Evolutionary conservation across 2,329 filamentous ascomycete species (phyloP), one percentile per base, ranked within the genome.

Genomic region (Ophiostoma australiae): DNA sequence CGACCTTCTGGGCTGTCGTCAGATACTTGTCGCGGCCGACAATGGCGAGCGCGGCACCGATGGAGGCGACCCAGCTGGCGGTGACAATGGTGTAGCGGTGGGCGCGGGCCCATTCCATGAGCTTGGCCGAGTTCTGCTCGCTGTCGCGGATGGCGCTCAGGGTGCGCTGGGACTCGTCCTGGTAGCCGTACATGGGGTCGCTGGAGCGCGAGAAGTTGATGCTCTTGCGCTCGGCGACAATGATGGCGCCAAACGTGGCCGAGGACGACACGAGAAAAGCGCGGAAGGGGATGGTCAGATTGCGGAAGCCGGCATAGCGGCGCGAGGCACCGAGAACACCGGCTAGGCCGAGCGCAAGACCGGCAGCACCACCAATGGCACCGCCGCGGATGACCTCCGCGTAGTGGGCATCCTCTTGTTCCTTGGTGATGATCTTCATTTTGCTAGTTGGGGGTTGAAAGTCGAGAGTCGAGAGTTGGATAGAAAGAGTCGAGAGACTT

Each of bases 371-470:
- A 75, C 94, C 95, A 74, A 91, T 80, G 74, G 88, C 78, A 76
- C 95, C 94, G 75, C 93, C 94, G 79, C 88, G 90, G 75, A 98
- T 78, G 73, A 96, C 95, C 72, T 86, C 84, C 79, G 84, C 82
- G 87, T 96, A 97, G 86, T 97, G 94, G 70, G 87, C 91, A 73
- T 85, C 80, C 82, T 97, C 94, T 83, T 97, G 92, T 87, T 97
- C 93, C 80, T 94, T 93, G 77, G 91, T 96, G 79, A 98, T 86
- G 78, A 98, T 85, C 90, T 97, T 98, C 95, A 98, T 99, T 74
- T 69, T 85, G 81, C 76, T 74, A 15, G 39, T 13, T 41, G 39
- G 4, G 37, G n/a, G 55, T 27, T 27, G 55, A 11, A 10, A 61
- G 55, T 61, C 31, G 58, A 17, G 4, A 35, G 4, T 61, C 27